Conservation (phyloP, 768 basidiomycete species). For the Macrocybe gigantea region DNA sequence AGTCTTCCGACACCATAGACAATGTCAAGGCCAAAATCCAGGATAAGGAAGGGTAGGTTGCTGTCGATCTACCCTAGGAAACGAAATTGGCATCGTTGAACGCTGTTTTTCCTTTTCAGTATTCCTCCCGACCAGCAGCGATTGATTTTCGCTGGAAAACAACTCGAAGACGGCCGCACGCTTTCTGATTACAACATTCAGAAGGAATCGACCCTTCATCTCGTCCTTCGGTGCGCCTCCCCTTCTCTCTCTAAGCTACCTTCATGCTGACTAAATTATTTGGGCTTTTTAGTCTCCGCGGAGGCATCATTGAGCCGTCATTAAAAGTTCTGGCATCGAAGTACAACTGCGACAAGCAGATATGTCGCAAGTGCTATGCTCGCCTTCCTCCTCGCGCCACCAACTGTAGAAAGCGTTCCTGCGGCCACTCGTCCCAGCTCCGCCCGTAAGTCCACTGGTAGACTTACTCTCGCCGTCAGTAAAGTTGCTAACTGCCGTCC, state of each 20-base stretch:
- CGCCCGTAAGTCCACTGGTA: conserved; percentile 61
- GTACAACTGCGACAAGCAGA: conserved; percentile 99
- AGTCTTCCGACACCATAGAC: conserved; percentile 95
- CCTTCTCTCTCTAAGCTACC: not conserved
- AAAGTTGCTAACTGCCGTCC: not conserved
- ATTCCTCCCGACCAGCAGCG: conserved; percentile 96
- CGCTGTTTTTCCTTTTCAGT: conserved; percentile 23
- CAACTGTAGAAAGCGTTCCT: conserved; percentile 96
- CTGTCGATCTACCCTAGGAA: not conserved
- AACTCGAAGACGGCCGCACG: conserved; percentile 96
- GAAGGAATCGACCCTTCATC: conserved; percentile 96
- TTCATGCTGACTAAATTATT: not conserved
- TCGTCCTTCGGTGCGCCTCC: conserved; percentile 82
- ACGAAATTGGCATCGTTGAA: not conserved
- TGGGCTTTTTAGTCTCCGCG: conserved; percentile 65
- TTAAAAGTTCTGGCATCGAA: conserved; percentile 95
- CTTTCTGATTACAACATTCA: conserved; percentile 97
- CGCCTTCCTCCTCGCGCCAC: conserved; percentile 98
- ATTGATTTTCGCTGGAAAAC: conserved; percentile 96
- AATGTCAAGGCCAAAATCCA: conserved; percentile 81
- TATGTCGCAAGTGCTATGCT: conserved; percentile 99
- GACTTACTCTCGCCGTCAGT: not conserved
- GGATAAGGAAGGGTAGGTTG: conserved; percentile 49
- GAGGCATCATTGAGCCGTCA: conserved; percentile 99
- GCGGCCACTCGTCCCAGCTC: conserved; percentile 88